Conservation (phyloP, 2,329 filamentous ascomycete genomes). For the Alternaria hordeiaustralica region DNA sequence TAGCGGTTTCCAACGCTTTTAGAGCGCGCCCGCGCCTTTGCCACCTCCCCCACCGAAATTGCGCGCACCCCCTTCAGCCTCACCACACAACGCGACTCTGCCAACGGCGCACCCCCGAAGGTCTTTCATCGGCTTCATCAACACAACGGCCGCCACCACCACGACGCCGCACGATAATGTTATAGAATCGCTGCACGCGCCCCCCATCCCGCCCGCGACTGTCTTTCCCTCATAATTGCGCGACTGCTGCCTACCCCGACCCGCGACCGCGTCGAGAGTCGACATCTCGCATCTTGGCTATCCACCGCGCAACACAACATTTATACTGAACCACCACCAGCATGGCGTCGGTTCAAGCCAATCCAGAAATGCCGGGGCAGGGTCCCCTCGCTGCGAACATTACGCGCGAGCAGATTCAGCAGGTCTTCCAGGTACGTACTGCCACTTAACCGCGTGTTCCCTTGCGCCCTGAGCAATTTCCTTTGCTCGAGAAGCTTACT, state of each 20-base stretch:
- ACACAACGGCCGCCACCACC: constrained; percentile 31
- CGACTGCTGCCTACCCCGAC: constrained; percentile 22
- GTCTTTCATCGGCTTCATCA: constrained; percentile 41
- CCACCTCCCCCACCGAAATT: constrained; percentile 36
- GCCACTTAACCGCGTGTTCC: neutral
- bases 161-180: constrained; percentile 44
- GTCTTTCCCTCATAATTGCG: constrained; percentile 33
- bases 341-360: constrained; percentile 83
- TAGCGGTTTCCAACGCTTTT: constrained; percentile 23
- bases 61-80: constrained; percentile 35
- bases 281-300: constrained; percentile 13
- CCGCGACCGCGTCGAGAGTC: constrained; percentile 27
- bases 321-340: constrained; percentile 21
- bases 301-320: constrained; percentile 23
- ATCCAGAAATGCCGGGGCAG: constrained; percentile 71
- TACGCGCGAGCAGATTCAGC: constrained; percentile 79
- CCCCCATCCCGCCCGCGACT: constrained; percentile 26
- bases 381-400: constrained; percentile 69
- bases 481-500: constrained; percentile 33
- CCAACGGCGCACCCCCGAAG: constrained; percentile 38
- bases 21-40: constrained; percentile 37
- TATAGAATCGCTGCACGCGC: constrained; percentile 40
- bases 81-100: constrained; percentile 38
- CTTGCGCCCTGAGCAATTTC: constrained; percentile 9
- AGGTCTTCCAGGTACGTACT: constrained; percentile 68